A percentile compares a stretch with the other conserved stretches of the same genome.
phyloP scores from a whole-genome alignment of 2,329 filamentous ascomycete genomes.

The Paraconiothyrium brasiliense region DNA sequence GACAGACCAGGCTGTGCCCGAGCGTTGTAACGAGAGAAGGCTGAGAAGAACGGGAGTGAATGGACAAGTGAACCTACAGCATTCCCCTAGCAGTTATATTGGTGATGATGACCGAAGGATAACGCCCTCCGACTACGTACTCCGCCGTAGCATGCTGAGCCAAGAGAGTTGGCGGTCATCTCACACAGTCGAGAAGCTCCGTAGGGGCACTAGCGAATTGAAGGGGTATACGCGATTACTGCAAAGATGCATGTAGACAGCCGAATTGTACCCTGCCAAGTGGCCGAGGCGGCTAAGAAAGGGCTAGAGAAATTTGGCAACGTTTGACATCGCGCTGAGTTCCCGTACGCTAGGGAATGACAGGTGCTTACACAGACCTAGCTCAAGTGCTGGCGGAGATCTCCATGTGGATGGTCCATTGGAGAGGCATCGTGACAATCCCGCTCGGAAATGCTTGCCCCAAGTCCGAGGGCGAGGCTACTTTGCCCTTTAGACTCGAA shows the following conservation, averaged over 20 bases:
- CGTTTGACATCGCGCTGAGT: conserved; percentile 14
- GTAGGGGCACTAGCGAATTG: conserved; percentile 11
- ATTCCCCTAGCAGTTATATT: conserved; percentile 19
- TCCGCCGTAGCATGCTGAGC: conserved; percentile 7
- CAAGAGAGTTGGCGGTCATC: conserved; percentile 10
- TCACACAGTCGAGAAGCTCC: conserved; percentile 11
- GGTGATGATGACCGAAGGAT: conserved; percentile 1
- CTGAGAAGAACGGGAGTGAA: conserved; percentile 14
- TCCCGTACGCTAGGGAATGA: conserved; percentile 21
- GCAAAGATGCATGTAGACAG: conserved; percentile 1
- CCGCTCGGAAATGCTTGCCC: conserved; percentile 1
- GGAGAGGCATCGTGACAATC: not conserved
- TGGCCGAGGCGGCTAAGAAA: conserved; percentile 21
- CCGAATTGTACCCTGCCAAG: not conserved
- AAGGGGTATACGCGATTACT: conserved; percentile 11
- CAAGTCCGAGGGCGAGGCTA: conserved; percentile 5
- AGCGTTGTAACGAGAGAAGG: conserved; percentile 15
- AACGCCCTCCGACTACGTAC: not conserved
- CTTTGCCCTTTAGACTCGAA: not conserved
- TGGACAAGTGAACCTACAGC: not conserved
- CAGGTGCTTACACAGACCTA: conserved; percentile 20
- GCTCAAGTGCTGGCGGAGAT: not conserved
- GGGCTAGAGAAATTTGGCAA: conserved; percentile 17
- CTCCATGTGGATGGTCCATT: not conserved
- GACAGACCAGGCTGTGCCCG: conserved; percentile 11